A percentile compares a stretch with the other conserved stretches of the same genome.
Conservation (phyloP, 441 rosid genomes). For the Sinapis alba region DNA sequence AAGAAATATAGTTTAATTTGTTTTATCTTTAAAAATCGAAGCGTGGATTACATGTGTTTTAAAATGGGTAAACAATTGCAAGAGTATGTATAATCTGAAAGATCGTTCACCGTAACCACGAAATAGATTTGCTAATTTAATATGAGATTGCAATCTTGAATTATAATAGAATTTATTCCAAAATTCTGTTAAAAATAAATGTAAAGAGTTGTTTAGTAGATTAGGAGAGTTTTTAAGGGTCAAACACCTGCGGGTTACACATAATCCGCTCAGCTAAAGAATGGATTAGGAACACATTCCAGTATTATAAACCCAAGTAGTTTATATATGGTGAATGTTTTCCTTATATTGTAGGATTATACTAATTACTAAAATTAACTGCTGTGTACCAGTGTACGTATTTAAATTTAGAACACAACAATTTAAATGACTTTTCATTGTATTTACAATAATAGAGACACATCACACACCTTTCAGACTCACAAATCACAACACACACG, state of each 20-base stretch:
- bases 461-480: conserved; percentile 4
- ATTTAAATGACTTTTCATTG: conserved; percentile 3
- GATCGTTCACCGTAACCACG: not conserved
- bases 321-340: not conserved
- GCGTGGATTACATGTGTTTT: not conserved
- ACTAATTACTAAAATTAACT: not conserved
- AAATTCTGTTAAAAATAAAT: not conserved
- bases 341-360: not conserved
- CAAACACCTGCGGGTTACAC: not conserved
- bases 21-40: not conserved
- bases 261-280: not conserved
- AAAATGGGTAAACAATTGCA: not conserved
- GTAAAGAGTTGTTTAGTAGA: not conserved
- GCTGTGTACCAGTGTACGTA: not conserved
- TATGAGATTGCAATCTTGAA: not conserved
- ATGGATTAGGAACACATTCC: not conserved
- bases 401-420: not conserved
- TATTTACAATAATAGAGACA: conserved; percentile 28
- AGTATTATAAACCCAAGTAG: not conserved
- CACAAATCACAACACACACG: conserved; percentile 12
- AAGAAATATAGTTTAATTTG: not conserved
- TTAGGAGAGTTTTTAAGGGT: not conserved
- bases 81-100: not conserved
- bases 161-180: not conserved
- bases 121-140: not conserved